Evolutionary conservation across 2,329 filamentous ascomycete genomes (phyloP), one percentile per base, ranked within the genome.

Genomic region (Pyrenophora seminiperda): DNA sequence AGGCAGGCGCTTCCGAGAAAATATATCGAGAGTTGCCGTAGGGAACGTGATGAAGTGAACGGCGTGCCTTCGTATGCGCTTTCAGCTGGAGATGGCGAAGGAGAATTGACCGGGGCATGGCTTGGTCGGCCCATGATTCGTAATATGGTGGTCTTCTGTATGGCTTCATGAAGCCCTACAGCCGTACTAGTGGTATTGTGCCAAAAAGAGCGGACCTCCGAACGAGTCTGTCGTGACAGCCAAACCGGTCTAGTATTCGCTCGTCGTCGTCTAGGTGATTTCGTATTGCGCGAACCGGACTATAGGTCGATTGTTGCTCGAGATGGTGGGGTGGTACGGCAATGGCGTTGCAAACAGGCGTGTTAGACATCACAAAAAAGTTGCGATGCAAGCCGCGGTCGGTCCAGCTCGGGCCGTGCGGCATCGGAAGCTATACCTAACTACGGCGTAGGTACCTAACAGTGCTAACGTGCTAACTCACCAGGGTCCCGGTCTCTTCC

Each of bases 1-100:
- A 95, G 82, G 75, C 96, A 95, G 47, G 83, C 79, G 9, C 89
- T 81, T 33, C 93, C 93, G 53, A 86, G 85, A 62, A 87, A 78
- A 73, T 94, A 87, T 51, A 96, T 74, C 18, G 84, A 80, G 11
- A 90, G 73, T 71, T 91, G 87, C 45, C 81, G 81, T 41, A 82
- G 69, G 32, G 79, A 81, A 64, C 83, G 81, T 41, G 74, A 68
- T 13, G 78, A 77, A 41, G 77, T 68, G 40, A 73, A 50, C 30
- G 68, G 62, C n/a, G 67, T 68, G 53, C 58, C 62, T 44, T 68
- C 57, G 54, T 63, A 63, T 33, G 56, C 40, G 32, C 56, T 39
- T 42, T 65, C 58, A 27, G 60, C 49, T 29, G 57, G 49, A 20
- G 65, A 47, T 22, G 22, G 58, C 29, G 53, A 27, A 47, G 58